These are phyloP conservation scores for Tetragonia tetragonoides DNA, from an alignment of 148 eudicot genomes.

Conservation along the genomic window DNA sequence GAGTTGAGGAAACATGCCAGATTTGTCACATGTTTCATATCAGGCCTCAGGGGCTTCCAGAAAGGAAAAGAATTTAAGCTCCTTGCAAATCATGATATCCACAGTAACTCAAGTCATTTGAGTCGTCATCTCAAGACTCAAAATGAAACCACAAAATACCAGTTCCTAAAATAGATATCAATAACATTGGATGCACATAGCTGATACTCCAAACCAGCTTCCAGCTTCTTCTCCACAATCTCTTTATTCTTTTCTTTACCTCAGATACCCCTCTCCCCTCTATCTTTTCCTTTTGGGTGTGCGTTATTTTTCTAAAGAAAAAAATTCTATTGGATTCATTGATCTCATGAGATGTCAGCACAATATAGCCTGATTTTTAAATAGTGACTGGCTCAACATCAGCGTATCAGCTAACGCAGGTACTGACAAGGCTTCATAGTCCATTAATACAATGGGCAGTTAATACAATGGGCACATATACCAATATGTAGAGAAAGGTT, in stretches of 20 bases:
- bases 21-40: too few relatives aligned
- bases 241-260: background rate
- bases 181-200: background rate
- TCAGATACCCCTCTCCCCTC: background rate
- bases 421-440: background rate
- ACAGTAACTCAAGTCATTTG: background rate
- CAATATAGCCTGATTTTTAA: background rate
- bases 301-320: background rate
- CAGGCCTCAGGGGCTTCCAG: background rate
- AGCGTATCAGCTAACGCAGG: background rate
- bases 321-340: background rate
- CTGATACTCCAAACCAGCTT: background rate
- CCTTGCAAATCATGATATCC: background rate
- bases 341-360: background rate
- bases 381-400: background rate
- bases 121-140: background rate
- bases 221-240: background rate
- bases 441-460: too few relatives aligned
- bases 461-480: background rate
- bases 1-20: too few relatives aligned
- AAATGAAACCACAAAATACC: background rate
- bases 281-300: background rate
- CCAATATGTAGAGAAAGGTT: background rate
- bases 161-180: background rate
- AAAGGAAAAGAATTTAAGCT: background rate